phyloP scores from a whole-genome alignment of 306 rosid species.

The Begonia loranthoides region DNA sequence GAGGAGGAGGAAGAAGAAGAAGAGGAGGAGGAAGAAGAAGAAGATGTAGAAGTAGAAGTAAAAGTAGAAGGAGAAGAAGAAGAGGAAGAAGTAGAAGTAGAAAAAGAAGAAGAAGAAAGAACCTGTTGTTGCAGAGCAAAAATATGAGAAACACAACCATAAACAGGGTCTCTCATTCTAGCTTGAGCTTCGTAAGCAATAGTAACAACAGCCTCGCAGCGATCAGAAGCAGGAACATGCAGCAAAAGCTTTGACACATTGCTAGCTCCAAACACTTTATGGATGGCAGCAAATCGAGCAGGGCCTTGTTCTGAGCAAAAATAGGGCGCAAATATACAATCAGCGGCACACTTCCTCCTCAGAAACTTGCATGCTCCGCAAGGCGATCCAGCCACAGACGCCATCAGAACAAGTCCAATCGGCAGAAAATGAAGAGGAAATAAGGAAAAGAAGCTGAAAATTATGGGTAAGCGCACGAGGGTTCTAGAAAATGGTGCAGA shows the following conservation, averaged over 20 bases:
- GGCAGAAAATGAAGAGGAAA: constrained; percentile 12
- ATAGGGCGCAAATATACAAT: constrained; percentile 88
- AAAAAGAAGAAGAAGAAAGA: background rate
- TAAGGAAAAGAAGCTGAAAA: background rate
- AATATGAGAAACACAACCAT: constrained; percentile 95
- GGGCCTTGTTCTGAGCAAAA: constrained; percentile 85
- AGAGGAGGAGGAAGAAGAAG: no score
- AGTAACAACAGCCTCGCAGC: constrained; percentile 87
- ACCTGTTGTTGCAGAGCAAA: constrained; percentile 96
- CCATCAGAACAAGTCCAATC: constrained; percentile 16
- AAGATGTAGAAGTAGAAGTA: no score
- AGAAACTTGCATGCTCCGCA: constrained; percentile 99
- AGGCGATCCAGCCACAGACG: constrained; percentile 48
- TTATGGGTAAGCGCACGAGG: constrained; percentile 52
- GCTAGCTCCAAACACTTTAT: constrained; percentile 94
- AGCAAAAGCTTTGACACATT: constrained; percentile 71
- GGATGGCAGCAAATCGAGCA: constrained; percentile 87
- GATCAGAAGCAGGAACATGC: constrained; percentile 74
- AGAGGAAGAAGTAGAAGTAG: background rate
- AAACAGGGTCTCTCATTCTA: constrained; percentile 82
- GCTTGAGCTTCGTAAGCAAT: constrained; percentile 97
- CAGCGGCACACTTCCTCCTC: constrained; percentile 70
- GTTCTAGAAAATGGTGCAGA: constrained; percentile 62
- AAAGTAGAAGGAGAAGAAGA: no score
- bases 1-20: no score